Base-by-base conservation (phyloP, 1,139 yeast genomes). In the Lodderomyces beijingensis region DNA sequence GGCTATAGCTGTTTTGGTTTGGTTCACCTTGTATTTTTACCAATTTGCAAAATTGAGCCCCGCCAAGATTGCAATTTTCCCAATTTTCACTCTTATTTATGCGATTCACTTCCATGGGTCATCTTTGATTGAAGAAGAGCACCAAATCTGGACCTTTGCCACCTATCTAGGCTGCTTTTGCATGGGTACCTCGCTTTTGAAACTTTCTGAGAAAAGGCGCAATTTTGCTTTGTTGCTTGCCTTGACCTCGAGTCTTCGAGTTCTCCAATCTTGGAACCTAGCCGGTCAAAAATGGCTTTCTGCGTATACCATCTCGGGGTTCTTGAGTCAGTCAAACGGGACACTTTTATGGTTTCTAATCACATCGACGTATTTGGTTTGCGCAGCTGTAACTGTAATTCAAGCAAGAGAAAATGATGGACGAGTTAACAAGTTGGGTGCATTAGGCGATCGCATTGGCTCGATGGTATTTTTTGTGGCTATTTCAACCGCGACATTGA, bases 41-140 rank as follows among this genome's bases (percentile, higher is more conserved):
- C 35, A 36, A 12, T 31, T 35, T 4, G 34, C 50, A 3, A 34
- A 38, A 5, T 33, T 36, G 4, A 34, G 38, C 9, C 30, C 30
- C 7, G 16, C 36, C 4, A 55, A 31, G 46, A 64, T 43, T 3
- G 17, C 46, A 1, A 44, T 44, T 18, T 60, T 58, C 38, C 41
- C 59, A 17, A 36, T 42, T 0, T 50, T 76, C 15, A 63, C 77
- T 7, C 41, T 65, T 1, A 27, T 65, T 0, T 79, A 78, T 47
- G 67, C 82, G 0, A 42, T 67, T 1, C 76, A 81, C 30, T 80
- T 83, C 53, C 86, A 87, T 62, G 96, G 95, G 0, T 85, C 96
- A 24, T 86, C 96, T 16, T 66, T 88, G 42, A 84, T 91, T n/a
- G 99, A 91, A 49, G 99, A 91, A 53, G 99, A 91, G 50, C 95